phyloP scores from a whole-genome alignment of 192 early-diverging fungal species.

The Gigaspora rosea region DNA sequence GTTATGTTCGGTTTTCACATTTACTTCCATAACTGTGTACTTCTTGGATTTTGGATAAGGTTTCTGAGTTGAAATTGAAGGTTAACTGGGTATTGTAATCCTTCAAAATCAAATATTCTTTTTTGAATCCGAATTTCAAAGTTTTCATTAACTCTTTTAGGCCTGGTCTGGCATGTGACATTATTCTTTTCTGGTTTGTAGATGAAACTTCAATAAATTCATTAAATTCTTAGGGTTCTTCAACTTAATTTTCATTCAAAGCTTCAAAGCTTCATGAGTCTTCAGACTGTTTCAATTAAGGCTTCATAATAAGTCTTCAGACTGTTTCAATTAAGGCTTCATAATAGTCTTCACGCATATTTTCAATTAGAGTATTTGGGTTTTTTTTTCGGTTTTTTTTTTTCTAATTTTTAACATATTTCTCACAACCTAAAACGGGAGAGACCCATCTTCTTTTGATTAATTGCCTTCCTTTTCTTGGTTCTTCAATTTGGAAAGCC shows the following conservation, averaged over 20 bases:
- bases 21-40: too few relatives aligned
- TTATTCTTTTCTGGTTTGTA: neutral
- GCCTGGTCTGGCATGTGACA: too few relatives aligned
- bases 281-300: conserved; percentile 8
- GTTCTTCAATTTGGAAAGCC: conserved; percentile 7
- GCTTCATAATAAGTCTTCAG: neutral
- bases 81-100: neutral
- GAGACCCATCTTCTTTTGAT: neutral
- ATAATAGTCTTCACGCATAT: neutral
- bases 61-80: neutral
- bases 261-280: conserved; percentile 7
- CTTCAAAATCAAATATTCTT: conserved; percentile 1
- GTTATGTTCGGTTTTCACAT: too few relatives aligned
- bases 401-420: conserved; percentile 4
- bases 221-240: neutral
- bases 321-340: conserved; percentile 1
- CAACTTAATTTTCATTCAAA: neutral
- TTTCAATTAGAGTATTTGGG: neutral
- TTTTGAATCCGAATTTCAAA: neutral
- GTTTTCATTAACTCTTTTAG: too few relatives aligned
- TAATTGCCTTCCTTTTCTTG: neutral
- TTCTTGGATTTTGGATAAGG: neutral
- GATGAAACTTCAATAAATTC: neutral
- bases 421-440: neutral
- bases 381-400: neutral